These are phyloP conservation scores for Salix arbutifolia DNA, from an alignment of 345 rosid species.

Conservation along the genomic window DNA sequence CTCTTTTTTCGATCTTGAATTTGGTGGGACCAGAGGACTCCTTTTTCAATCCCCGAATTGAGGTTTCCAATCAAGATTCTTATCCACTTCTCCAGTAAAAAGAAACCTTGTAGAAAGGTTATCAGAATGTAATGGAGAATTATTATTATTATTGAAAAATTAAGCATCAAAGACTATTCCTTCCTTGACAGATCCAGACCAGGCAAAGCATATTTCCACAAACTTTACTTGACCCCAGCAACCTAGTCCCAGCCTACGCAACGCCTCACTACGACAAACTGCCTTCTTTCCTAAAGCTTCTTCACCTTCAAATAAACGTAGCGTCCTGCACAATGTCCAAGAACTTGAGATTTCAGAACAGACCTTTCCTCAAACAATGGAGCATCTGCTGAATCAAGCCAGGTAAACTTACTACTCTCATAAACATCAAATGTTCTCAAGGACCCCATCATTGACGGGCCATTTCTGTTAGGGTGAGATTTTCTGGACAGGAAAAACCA, in stretches of 20 bases:
- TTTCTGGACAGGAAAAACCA: slow-evolving; percentile 22
- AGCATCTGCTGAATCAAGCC: slow-evolving; percentile 31
- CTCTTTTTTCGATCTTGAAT: background rate
- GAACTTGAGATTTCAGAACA: background rate
- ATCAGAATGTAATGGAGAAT: background rate
- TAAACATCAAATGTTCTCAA: background rate
- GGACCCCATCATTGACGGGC: background rate
- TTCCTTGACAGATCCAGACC: slow-evolving; percentile 24
- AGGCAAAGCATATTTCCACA: slow-evolving; percentile 35
- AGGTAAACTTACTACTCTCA: slow-evolving; percentile 20
- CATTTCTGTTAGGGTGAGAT: slow-evolving; percentile 26
- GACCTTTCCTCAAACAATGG: slow-evolving; percentile 18
- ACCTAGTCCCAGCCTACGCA: slow-evolving; percentile 8
- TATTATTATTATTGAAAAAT: background rate
- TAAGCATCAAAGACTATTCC: slow-evolving; percentile 16
- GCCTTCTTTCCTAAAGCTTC: slow-evolving; percentile 12
- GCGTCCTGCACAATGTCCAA: slow-evolving; percentile 1
- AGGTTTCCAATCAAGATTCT: background rate
- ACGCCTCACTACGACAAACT: background rate
- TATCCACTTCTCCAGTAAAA: background rate
- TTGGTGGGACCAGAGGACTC: background rate
- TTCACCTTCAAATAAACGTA: slow-evolving; percentile 33
- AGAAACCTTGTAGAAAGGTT: background rate
- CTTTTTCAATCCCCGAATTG: background rate
- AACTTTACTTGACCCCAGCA: slow-evolving; percentile 26